Conservation (phyloP, 192 early-diverging fungal species). For the Coemansia sp. region DNA sequence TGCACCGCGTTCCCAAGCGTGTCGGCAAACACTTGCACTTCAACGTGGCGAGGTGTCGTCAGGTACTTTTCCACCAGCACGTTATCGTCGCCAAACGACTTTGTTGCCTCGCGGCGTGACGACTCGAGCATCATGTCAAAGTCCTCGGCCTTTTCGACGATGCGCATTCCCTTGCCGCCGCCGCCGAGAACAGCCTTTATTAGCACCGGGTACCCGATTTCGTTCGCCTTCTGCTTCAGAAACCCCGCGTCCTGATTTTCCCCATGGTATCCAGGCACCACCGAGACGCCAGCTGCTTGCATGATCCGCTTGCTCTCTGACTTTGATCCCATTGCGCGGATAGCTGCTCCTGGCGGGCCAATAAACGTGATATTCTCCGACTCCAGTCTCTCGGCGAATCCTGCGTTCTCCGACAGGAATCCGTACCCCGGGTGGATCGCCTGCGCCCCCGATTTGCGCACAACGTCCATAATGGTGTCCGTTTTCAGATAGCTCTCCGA, state of each 20-base stretch:
- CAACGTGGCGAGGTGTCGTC: slow-evolving; percentile 83
- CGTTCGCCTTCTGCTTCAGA: slow-evolving; percentile 68
- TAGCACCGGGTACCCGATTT: slow-evolving; percentile 93
- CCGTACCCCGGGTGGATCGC: slow-evolving; percentile 98
- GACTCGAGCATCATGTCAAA: slow-evolving; percentile 85
- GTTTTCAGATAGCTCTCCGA: slow-evolving; percentile 79
- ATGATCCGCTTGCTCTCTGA: slow-evolving; percentile 92
- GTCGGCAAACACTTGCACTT: slow-evolving; percentile 96
- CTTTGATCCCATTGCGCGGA: slow-evolving; percentile 92
- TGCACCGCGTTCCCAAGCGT: slow-evolving; percentile 82
- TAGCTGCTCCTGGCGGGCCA: slow-evolving; percentile 84
- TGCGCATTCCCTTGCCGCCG: slow-evolving; percentile 97
- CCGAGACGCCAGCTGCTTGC: slow-evolving; percentile 82
- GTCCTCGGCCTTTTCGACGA: slow-evolving; percentile 72
- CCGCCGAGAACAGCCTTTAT: slow-evolving; percentile 98
- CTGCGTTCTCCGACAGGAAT: slow-evolving; percentile 91
- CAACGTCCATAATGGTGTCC: slow-evolving; percentile 80
- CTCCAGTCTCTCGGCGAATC: slow-evolving; percentile 76
- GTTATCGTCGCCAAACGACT: slow-evolving; percentile 87
- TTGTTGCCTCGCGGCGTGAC: slow-evolving; percentile 80
- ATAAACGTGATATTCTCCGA: slow-evolving; percentile 77
- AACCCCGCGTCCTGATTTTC: slow-evolving; percentile 74
- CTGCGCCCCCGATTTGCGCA: slow-evolving; percentile 71
- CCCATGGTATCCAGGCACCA: slow-evolving; percentile 94
- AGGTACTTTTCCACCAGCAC: slow-evolving; percentile 94